Evolutionary conservation across 2,329 filamentous ascomycete genomes (phyloP).

Genomic region (Xylaria sp.): DNA sequence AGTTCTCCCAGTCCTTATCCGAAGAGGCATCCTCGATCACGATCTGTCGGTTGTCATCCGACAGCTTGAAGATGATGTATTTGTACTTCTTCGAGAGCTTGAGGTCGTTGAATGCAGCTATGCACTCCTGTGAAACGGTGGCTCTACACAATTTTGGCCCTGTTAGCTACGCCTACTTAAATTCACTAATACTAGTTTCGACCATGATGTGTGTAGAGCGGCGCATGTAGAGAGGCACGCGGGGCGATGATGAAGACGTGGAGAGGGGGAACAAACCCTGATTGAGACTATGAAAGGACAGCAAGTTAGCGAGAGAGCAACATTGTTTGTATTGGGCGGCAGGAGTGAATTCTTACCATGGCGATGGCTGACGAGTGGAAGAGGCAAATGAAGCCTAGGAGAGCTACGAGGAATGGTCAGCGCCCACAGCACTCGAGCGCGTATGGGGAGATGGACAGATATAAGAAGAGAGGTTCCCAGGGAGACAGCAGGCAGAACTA

Average conservation of each 20-base stretch:
- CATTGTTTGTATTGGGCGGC: conserved; percentile 10
- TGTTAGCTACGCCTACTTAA: conserved; percentile 28
- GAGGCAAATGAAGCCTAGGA: conserved; percentile 41
- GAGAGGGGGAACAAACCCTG: conserved; percentile 65
- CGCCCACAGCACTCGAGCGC: conserved; percentile 37
- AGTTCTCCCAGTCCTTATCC: conserved; percentile 74
- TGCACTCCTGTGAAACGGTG: conserved; percentile 77
- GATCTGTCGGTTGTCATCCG: conserved; percentile 84
- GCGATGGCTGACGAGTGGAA: conserved; percentile 40
- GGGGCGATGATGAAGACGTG: conserved; percentile 32
- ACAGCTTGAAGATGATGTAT: conserved; percentile 90
- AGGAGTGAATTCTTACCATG: conserved; percentile 46
- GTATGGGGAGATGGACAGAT: conserved; percentile 22
- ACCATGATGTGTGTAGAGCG: conserved; percentile 13
- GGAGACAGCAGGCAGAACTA: conserved; percentile 34
- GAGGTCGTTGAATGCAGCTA: conserved; percentile 78
- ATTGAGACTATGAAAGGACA: conserved; percentile 67
- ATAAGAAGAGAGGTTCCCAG: conserved; percentile 6
- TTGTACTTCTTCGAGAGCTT: conserved; percentile 86
- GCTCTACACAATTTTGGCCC: conserved; percentile 63
- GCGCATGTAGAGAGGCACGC: conserved; percentile 32
- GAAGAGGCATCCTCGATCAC: conserved; percentile 79
- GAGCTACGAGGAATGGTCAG: conserved; percentile 47
- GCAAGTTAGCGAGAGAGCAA: conserved; percentile 42
- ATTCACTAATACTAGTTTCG: not conserved